A percentile compares a stretch with the other conserved stretches of the same genome.
Evolutionary conservation across 2,329 filamentous ascomycete genomes (phyloP).

Genomic region (Alternaria atra): DNA sequence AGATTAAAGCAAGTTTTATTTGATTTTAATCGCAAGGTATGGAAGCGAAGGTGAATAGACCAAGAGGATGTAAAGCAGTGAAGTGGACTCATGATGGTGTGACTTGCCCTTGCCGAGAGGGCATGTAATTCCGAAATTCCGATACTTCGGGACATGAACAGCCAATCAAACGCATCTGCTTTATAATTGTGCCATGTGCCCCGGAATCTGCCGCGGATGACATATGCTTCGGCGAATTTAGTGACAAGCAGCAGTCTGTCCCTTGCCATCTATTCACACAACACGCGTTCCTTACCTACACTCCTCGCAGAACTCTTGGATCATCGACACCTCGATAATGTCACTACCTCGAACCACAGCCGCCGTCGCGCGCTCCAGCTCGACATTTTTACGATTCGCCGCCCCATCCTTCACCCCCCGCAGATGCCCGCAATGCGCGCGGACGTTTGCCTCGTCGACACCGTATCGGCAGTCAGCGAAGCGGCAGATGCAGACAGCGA

Average conservation of each 20-base stretch:
- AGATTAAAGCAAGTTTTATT: too few relatives aligned
- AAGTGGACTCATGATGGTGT: neutral
- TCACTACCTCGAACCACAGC: conserved; percentile 41
- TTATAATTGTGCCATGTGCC: conserved; percentile 26
- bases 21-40: too few relatives aligned
- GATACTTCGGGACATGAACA: conserved; percentile 6
- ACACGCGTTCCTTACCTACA: conserved; percentile 8
- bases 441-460: conserved; percentile 55
- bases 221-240: conserved; percentile 34
- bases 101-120: neutral
- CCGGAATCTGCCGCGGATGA: conserved; percentile 36
- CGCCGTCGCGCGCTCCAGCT: conserved; percentile 35
- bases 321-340: conserved; percentile 32
- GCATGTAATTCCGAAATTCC: conserved; percentile 6
- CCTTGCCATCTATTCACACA: conserved; percentile 19
- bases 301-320: conserved; percentile 6
- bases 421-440: conserved; percentile 56
- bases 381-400: conserved; percentile 38
- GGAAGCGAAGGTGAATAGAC: too few relatives aligned
- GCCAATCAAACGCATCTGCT: conserved; percentile 28
- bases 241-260: conserved; percentile 24
- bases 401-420: conserved; percentile 33
- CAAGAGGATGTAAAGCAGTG: too few relatives aligned
- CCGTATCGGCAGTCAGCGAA: conserved; percentile 48
- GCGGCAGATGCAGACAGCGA: conserved; percentile 68